Conservation (phyloP, 1,139 yeast genomes). For the Arxiozyma bovina region DNA sequence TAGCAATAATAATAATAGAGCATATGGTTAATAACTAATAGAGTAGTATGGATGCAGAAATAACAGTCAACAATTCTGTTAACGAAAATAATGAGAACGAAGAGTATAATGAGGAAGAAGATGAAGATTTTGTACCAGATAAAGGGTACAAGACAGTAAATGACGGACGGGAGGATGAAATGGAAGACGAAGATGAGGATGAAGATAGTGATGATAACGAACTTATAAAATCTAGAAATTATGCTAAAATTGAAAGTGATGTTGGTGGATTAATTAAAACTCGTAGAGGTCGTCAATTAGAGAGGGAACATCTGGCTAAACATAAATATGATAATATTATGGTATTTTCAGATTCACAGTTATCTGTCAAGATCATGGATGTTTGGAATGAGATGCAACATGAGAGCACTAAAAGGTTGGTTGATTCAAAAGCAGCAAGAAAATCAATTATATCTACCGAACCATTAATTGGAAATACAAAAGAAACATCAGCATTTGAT, state of each 20-base stretch:
- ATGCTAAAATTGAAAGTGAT: slow-evolving; percentile 40
- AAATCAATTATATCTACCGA: slow-evolving; percentile 20
- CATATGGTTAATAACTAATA: not conserved
- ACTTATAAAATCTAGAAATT: slow-evolving; percentile 32
- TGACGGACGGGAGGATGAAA: slow-evolving; percentile 15
- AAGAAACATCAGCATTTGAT: slow-evolving; percentile 3
- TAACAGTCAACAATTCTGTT: slow-evolving; percentile 12
- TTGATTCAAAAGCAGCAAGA: slow-evolving; percentile 13
- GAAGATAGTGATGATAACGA: slow-evolving; percentile 22
- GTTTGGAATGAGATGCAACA: slow-evolving; percentile 42
- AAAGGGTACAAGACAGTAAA: slow-evolving; percentile 4
- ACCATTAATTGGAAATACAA: not conserved
- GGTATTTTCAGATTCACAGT: slow-evolving; percentile 15
- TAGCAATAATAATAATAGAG: not conserved
- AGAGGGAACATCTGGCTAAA: slow-evolving; percentile 29
- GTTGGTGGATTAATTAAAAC: slow-evolving; percentile 51
- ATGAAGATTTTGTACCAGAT: slow-evolving; percentile 54
- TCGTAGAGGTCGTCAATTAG: slow-evolving; percentile 43
- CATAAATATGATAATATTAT: slow-evolving; percentile 22
- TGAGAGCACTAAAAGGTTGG: slow-evolving; percentile 21
- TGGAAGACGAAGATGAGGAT: slow-evolving; percentile 13
- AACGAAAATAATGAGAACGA: slow-evolving; percentile 26
- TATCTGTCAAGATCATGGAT: slow-evolving; percentile 33
- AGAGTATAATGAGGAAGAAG: slow-evolving; percentile 52
- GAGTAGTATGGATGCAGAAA: slow-evolving; percentile 6